These are phyloP conservation scores for Moricandia arvensis DNA, from an alignment of 345 rosid species.

Conservation along the genomic window DNA sequence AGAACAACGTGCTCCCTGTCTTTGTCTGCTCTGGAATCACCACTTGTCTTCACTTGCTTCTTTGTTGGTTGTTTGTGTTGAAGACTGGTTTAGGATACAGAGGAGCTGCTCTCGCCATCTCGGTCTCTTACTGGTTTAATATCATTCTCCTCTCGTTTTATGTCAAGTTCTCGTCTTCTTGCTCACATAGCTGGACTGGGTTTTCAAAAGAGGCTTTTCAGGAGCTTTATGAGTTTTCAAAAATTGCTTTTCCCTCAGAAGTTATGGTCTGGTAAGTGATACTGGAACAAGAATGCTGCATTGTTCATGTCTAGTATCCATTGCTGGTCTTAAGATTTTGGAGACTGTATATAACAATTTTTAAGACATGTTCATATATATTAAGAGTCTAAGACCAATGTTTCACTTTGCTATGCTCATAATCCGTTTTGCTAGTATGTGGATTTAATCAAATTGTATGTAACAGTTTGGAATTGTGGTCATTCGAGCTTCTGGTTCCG, in stretches of 20 bases:
- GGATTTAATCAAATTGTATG: background rate
- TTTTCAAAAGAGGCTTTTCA: conserved; percentile 26
- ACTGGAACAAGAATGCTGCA: background rate
- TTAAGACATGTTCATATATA: too few relatives aligned
- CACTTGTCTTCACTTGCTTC: too few relatives aligned
- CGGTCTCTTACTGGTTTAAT: too few relatives aligned
- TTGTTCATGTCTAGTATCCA: background rate
- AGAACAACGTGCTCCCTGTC: too few relatives aligned
- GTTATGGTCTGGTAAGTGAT: conserved; percentile 26
- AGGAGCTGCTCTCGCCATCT: too few relatives aligned
- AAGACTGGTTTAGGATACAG: too few relatives aligned
- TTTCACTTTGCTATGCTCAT: too few relatives aligned
- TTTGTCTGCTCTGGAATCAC: too few relatives aligned
- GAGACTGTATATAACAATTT: background rate
- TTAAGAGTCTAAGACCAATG: background rate
- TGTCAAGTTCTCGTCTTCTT: too few relatives aligned
- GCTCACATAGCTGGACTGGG: conserved; percentile 27
- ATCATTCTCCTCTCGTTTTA: too few relatives aligned
- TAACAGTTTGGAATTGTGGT: conserved; percentile 58
- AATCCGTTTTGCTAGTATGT: background rate
- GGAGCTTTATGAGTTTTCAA: background rate
- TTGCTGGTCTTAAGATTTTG: background rate
- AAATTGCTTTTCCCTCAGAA: conserved; percentile 25
- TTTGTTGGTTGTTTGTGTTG: too few relatives aligned
- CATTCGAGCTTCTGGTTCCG: conserved; percentile 72